Conservation (phyloP, 2,329 filamentous ascomycete genomes). For the Basipetospora sp. region DNA sequence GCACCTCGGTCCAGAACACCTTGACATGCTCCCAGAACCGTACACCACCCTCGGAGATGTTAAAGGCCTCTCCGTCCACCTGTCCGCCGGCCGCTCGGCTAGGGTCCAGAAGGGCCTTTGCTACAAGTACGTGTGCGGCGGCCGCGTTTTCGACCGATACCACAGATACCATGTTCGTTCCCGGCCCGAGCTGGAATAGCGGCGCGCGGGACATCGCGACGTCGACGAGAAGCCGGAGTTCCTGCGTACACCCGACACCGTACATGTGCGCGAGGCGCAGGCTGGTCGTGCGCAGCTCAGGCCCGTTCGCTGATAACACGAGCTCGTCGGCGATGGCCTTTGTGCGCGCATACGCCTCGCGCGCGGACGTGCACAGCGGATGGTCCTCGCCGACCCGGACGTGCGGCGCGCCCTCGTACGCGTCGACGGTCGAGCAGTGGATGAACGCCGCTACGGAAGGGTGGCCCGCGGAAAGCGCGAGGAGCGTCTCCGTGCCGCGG, state of each 20-base stretch:
- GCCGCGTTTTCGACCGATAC: conserved; percentile 16
- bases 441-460: conserved; percentile 15
- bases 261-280: conserved; percentile 19
- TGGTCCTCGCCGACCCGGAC: conserved; percentile 13
- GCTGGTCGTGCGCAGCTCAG: conserved; percentile 12
- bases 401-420: conserved; percentile 15
- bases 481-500: conserved; percentile 16
- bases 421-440: conserved; percentile 18
- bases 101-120: conserved; percentile 14
- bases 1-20: conserved; percentile 13
- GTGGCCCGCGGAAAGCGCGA: conserved; percentile 12
- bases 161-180: conserved; percentile 15
- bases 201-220: conserved; percentile 23
- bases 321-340: conserved; percentile 19
- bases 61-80: conserved; percentile 21
- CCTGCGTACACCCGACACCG: conserved; percentile 18
- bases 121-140: conserved; percentile 14
- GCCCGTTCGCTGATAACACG: conserved; percentile 17
- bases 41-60: conserved; percentile 20
- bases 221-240: conserved; percentile 14
- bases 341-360: conserved; percentile 15
- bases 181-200: conserved; percentile 14
- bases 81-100: conserved; percentile 5
- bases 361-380: conserved; percentile 11
- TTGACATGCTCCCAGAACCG: conserved; percentile 18